A percentile compares a stretch with the other conserved stretches of the same genome.
phyloP scores from a whole-genome alignment of 2,329 filamentous ascomycete species.

The Chrysosporium keratinophilum region DNA sequence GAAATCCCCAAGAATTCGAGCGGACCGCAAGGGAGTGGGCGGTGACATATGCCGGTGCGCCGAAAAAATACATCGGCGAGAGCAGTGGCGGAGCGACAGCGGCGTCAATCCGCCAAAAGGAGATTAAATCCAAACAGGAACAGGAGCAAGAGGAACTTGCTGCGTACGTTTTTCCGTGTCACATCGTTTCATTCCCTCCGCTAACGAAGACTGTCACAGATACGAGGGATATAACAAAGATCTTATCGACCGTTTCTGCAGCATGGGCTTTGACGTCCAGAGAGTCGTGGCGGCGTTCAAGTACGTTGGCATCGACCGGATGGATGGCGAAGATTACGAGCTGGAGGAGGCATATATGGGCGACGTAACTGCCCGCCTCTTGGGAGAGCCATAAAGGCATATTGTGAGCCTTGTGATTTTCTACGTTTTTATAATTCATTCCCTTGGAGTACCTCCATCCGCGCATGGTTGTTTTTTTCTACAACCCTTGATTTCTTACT shows the following conservation, averaged over 20 bases:
- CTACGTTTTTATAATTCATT: conserved; percentile 10
- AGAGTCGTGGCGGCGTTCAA: conserved; percentile 77
- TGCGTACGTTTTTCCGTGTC: conserved; percentile 35
- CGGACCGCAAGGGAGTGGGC: conserved; percentile 85
- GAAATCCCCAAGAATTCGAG: conserved; percentile 67
- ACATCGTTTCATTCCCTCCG: neutral
- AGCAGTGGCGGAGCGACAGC: conserved; percentile 44
- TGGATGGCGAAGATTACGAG: conserved; percentile 67
- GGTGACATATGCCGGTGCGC: conserved; percentile 68
- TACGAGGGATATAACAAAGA: conserved; percentile 82
- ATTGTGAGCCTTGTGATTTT: neutral
- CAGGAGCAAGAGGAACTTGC: conserved; percentile 48
- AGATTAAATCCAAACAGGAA: conserved; percentile 44
- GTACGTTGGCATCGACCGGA: conserved; percentile 68
- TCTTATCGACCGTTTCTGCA: conserved; percentile 70
- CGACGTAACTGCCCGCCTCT: conserved; percentile 73
- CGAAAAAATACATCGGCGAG: conserved; percentile 45
- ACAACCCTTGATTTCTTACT: neutral
- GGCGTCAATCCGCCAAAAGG: conserved; percentile 46
- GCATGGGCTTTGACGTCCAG: conserved; percentile 85
- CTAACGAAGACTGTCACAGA: conserved; percentile 39
- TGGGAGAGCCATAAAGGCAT: conserved; percentile 57
- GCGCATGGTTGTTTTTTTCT: neutral
- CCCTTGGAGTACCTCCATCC: neutral
- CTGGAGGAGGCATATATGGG: conserved; percentile 86